These are phyloP conservation scores for Penicillium psychrofluorescens DNA, from an alignment of 495 filamentous ascomycete genomes.

Conservation along the genomic window DNA sequence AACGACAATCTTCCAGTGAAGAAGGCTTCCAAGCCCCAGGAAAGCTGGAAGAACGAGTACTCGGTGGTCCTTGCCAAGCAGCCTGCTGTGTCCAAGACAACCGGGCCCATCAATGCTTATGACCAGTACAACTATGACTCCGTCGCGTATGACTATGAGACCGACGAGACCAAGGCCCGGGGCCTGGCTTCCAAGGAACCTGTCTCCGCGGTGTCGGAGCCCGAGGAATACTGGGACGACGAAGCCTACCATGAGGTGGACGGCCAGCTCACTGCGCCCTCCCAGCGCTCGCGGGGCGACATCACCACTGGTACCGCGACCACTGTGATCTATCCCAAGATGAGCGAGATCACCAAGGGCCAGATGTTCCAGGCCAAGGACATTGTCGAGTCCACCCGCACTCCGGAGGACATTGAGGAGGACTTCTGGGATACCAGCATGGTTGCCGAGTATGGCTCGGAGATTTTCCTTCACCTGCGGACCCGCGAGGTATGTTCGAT, in stretches of 20 bases:
- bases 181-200: conserved; percentile 1
- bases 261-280: conserved; percentile 71
- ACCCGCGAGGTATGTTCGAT: conserved; percentile 68
- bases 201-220: conserved; percentile 38
- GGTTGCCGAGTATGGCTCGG: conserved; percentile 93
- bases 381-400: conserved; percentile 54
- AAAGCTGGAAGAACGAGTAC: background rate
- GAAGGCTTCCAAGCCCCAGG: background rate
- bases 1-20: background rate
- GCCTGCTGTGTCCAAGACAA: background rate
- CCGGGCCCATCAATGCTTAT: background rate
- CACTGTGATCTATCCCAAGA: conserved; percentile 63
- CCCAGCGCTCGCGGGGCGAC: conserved; percentile 64
- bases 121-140: background rate
- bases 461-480: conserved; percentile 90
- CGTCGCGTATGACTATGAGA: conserved; percentile 8
- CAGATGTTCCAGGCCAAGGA: conserved; percentile 65
- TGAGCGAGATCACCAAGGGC: conserved; percentile 16
- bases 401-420: conserved; percentile 66
- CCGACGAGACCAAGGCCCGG: conserved; percentile 10
- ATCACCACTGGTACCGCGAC: conserved; percentile 72
- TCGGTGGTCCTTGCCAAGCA: too few species aligned
- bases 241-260: conserved; percentile 52
- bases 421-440: conserved; percentile 93
- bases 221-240: conserved; percentile 70